phyloP scores from a whole-genome alignment of 192 early-diverging fungal genomes.

The Mortierella claussenii region DNA sequence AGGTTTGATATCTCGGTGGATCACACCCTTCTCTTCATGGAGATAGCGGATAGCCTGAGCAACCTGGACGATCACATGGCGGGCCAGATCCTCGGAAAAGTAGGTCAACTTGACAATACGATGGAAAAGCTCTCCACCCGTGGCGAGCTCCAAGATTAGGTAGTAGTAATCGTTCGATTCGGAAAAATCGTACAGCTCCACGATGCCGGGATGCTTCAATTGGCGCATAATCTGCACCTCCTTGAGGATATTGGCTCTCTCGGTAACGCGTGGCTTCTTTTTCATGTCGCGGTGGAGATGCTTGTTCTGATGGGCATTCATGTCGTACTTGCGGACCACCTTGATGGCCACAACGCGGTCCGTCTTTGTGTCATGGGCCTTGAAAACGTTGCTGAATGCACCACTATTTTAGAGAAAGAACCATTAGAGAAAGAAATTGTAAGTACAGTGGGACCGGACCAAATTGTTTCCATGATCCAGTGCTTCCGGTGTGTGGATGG shows the following conservation, averaged over 20 bases:
- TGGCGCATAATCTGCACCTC: slow-evolving; percentile 89
- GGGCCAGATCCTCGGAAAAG: slow-evolving; percentile 79
- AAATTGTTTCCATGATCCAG: too few relatives aligned
- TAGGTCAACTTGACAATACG: slow-evolving; percentile 85
- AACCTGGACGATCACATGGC: slow-evolving; percentile 89
- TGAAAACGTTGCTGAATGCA: slow-evolving; percentile 88
- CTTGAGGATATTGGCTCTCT: slow-evolving; percentile 83
- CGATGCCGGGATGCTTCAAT: slow-evolving; percentile 80
- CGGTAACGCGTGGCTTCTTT: slow-evolving; percentile 57
- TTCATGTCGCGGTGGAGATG: slow-evolving; percentile 62
- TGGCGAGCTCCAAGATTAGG: slow-evolving; percentile 82
- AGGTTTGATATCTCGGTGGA: slow-evolving; percentile 94
- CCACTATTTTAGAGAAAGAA: slow-evolving; percentile 64
- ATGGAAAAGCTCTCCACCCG: slow-evolving; percentile 94
- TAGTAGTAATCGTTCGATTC: slow-evolving; percentile 82
- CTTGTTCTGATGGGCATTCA: slow-evolving; percentile 67
- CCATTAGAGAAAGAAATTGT: too few relatives aligned
- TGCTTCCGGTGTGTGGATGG: too few relatives aligned
- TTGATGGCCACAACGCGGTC: slow-evolving; percentile 85
- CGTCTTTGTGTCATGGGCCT: slow-evolving; percentile 71
- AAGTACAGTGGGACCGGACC: too few relatives aligned
- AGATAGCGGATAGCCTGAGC: slow-evolving; percentile 86
- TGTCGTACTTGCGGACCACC: slow-evolving; percentile 78
- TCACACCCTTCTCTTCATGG: slow-evolving; percentile 83
- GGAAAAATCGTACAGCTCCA: slow-evolving; percentile 79